Base-by-base conservation (phyloP, 2,329 filamentous ascomycete species). In the Sphaerulina populicola region DNA sequence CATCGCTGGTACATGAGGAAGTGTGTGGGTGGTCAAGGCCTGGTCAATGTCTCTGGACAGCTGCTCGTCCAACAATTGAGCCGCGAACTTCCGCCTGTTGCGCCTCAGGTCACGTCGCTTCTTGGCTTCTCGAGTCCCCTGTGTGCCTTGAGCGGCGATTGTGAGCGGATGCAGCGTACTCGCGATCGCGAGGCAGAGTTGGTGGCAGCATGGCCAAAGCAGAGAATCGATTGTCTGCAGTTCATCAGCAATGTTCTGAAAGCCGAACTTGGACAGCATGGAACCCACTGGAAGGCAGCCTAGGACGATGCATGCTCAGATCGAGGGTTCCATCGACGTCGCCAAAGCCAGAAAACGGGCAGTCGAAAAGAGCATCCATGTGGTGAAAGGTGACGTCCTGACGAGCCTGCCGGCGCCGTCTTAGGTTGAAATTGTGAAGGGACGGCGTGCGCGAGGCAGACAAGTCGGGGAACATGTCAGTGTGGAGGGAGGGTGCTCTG, bases 101-200 rank as follows among this genome's bases (percentile, higher is more conserved):
- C 61, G 58, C 49, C 62, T 58, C 18, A 57, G 55, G 45, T 64
- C 62, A 41, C 63, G 62, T n/a, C 64, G 61, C 46, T 57, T 59
- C 45, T 63, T 65, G 27, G 59, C 62, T 37, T 64, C 63, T 47
- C 61, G 63, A 9, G 62, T 63, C 15, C 57, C 60, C 63, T 54
- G 36, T 58, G 47, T 64, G 57, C 14, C 63, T 61, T 14, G 52
- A 51, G 10, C 63, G 60, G 30, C 59, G 62, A 31, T 52, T 52
- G 14, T 51, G 46, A 11, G 43, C 47, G 10, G 56, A 44, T 4
- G 49, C 40, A 8, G 55, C 40, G 39, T 52, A 44, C 18, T 54
- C 51, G 18, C 55, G 43, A n/a, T 57, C 57, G 18, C 53, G 54
- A 18, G 45, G 50, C n/a, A 46, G 30, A 9, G 48, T 46, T 33